Percentiles rank a stretch among this genome's conserved stretches.
Conservation (phyloP, 208 protist genomes). For the Kentomonas sorsogonicus region DNA sequence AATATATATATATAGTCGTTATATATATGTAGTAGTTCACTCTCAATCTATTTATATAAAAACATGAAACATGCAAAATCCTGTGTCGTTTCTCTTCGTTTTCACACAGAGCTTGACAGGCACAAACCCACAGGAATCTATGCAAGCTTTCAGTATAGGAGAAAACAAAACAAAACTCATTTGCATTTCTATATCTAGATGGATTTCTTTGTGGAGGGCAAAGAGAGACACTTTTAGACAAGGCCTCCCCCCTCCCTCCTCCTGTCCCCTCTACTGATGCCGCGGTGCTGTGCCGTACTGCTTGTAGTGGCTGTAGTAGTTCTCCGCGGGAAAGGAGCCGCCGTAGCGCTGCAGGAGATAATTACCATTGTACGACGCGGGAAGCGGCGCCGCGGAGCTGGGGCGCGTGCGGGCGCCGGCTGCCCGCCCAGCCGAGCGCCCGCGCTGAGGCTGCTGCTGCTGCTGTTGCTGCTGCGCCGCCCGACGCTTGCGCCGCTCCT, state of each 20-base stretch:
- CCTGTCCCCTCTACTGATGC: no score
- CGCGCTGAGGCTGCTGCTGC: no score
- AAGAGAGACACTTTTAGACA: neutral
- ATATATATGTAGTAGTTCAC: neutral
- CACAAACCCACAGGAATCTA: neutral
- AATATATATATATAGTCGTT: neutral
- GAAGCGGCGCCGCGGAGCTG: neutral
- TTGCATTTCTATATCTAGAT: slow-evolving; percentile 1
- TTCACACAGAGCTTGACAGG: neutral
- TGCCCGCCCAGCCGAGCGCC: no score
- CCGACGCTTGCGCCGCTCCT: neutral
- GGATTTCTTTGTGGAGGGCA: neutral
- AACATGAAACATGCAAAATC: neutral
- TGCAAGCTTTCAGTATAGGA: neutral
- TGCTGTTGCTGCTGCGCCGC: neutral
- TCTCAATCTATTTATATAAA: no score
- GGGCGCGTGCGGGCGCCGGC: slow-evolving; percentile 1
- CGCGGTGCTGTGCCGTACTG: slow-evolving; percentile 42
- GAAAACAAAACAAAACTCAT: slow-evolving; percentile 1
- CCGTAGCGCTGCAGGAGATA: slow-evolving; percentile 76
- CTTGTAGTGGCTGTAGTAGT: slow-evolving; percentile 66
- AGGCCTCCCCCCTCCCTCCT: slow-evolving; percentile 1
- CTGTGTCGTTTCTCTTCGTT: neutral
- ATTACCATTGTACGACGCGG: slow-evolving; percentile 23
- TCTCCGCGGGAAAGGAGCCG: slow-evolving; percentile 41